These are phyloP conservation scores for Edaphochlamys debaryana DNA, from an alignment of 139 green algal species.

Conservation along the genomic window DNA sequence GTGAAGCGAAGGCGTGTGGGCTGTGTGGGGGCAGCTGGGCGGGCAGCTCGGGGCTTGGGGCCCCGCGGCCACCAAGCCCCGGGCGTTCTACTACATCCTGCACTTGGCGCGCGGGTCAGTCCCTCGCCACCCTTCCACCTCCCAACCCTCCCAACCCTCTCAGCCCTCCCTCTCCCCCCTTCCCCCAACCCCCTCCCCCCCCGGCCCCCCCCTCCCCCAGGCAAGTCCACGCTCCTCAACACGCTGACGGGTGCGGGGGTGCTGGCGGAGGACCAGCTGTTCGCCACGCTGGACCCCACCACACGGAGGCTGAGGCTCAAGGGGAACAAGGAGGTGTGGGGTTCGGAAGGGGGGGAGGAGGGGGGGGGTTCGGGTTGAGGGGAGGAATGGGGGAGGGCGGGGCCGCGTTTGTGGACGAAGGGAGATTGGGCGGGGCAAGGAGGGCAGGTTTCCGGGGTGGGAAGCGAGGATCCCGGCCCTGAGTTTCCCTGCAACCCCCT, in stretches of 20 bases:
- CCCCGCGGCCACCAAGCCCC: no score
- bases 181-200: not conserved
- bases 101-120: no score
- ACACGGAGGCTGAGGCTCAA: conserved; percentile 80
- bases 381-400: not conserved
- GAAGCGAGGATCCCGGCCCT: no score
- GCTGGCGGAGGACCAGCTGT: conserved; percentile 95
- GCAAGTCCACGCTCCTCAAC: conserved; percentile 86
- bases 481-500: no score
- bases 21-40: no score
- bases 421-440: not conserved
- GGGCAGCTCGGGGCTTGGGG: no score
- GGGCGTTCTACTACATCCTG: no score
- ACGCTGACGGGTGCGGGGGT: conserved; percentile 74
- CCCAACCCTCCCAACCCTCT: no score
- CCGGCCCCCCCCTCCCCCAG: conserved; percentile 12
- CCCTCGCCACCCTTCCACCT: no score
- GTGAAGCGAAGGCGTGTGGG: no score
- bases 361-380: not conserved
- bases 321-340: conserved; percentile 73
- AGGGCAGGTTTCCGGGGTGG: no score
- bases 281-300: conserved; percentile 98
- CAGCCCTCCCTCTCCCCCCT: no score
- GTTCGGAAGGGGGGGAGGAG: not conserved
- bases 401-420: not conserved